A percentile compares a stretch with the other conserved stretches of the same genome.
phyloP scores from a whole-genome alignment of 495 filamentous ascomycete genomes.

The Hyaloscypha bicolor region DNA sequence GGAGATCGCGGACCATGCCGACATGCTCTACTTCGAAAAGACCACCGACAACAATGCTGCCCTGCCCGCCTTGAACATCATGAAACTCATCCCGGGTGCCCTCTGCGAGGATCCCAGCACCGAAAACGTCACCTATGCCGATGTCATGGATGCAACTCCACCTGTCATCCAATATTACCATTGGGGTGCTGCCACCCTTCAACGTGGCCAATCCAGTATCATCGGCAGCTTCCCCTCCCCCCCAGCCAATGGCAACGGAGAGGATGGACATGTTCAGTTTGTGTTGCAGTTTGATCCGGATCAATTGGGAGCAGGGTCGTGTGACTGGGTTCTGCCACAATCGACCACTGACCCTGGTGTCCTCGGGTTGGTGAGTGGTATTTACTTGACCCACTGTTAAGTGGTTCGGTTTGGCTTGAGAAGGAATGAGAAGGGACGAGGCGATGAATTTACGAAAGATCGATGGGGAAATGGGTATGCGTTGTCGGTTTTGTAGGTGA shows the following conservation, averaged over 20 bases:
- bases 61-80: conserved; percentile 25
- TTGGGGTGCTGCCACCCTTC: conserved; percentile 8
- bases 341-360: too few species aligned
- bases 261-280: conserved; percentile 7
- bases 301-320: not conserved
- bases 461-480: conserved; percentile 5
- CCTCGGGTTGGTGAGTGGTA: not conserved
- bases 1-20: not conserved
- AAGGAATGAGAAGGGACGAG: not conserved
- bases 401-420: not conserved
- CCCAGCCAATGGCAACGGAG: not conserved
- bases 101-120: not conserved
- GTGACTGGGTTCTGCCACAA: not conserved
- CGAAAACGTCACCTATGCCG: not conserved
- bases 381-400: conserved; percentile 17
- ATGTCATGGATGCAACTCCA: conserved; percentile 6
- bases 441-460: not conserved
- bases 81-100: conserved; percentile 26
- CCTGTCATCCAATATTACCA: conserved; percentile 2
- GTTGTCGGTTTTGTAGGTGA: not conserved
- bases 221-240: conserved; percentile 9
- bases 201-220: not conserved
- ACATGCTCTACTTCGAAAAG: not conserved
- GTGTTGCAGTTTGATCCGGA: conserved; percentile 11
- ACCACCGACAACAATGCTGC: not conserved